Base-by-base conservation (phyloP, 441 rosid genomes). In the Erodium moschatum region DNA sequence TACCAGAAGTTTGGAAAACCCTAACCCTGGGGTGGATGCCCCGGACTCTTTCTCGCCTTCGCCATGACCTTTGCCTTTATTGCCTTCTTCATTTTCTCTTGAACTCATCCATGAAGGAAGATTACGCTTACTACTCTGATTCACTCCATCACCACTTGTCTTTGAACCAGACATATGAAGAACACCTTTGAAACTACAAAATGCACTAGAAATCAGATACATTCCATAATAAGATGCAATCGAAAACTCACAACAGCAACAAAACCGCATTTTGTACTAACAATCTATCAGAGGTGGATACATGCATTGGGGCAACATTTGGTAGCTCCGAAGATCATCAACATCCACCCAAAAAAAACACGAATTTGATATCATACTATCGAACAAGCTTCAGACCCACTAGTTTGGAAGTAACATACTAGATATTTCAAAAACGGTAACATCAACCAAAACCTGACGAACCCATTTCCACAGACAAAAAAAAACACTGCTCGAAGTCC, bases 71-170 rank as follows among this genome's bases (percentile, higher is more conserved):
- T 50, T 50, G 16, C 58, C 13, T n/a, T 5, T 16, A 3, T 50
- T 50, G 16, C 58, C 13, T n/a, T 5, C 58, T 7, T 40, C 71
- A 40, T 71, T 65, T 44, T 76, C 85, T 52, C 78, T 75, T 12
- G 88, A 79, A 77, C 78, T 80, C 91, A 85, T 90, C 98, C 97
- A 90, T 63, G 93, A 85, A 31, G 98, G 97, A 84, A 89, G 93
- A 80, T 75, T 85, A 38, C 92, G 85, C 72, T 81, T 85, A 42
- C 75, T 83, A 21, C 71, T 68, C 81, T 77, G 70, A 52, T 73
- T 70, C 13, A 19, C 75, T 56, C 70, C 77, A 44, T 66, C 77
- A 77, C 70, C 75, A 2, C 70, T 74, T 61, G 61, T n/a, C 67
- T 76, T 75, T 19, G 81, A 72, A 73, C 81, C 67, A 38, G 84